These are phyloP conservation scores for Xylaria sp. DNA, from an alignment of 2,329 filamentous ascomycete genomes.

Conservation along the genomic window DNA sequence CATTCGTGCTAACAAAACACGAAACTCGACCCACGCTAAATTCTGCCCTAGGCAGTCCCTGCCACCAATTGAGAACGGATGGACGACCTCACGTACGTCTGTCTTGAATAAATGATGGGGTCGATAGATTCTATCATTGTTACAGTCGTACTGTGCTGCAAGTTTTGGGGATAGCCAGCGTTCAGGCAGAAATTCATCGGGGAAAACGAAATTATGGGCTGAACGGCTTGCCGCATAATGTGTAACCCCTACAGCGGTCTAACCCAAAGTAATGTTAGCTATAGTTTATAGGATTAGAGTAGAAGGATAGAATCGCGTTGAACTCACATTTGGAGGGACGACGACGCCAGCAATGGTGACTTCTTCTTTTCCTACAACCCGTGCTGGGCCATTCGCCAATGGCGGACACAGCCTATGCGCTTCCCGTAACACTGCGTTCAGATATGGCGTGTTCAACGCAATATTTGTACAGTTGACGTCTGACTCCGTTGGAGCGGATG, in stretches of 20 bases:
- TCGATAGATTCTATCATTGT: neutral
- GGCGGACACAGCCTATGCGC: neutral
- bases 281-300: neutral
- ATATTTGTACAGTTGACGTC: neutral
- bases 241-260: neutral
- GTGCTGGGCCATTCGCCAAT: neutral
- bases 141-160: neutral
- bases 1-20: neutral
- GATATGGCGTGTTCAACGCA: neutral
- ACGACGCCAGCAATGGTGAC: neutral
- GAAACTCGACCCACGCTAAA: neutral
- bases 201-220: neutral
- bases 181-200: neutral
- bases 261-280: neutral
- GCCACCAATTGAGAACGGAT: neutral
- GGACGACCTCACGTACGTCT: neutral
- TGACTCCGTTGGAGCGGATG: neutral
- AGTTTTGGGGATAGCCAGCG: neutral
- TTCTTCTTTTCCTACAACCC: neutral
- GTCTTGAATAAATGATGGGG: neutral
- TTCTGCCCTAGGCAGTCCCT: neutral
- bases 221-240: neutral
- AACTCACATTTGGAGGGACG: neutral
- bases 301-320: neutral
- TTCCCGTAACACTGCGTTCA: neutral